These are phyloP conservation scores for Pisolithus sp. DNA, from an alignment of 768 basidiomycete species.

Conservation along the genomic window DNA sequence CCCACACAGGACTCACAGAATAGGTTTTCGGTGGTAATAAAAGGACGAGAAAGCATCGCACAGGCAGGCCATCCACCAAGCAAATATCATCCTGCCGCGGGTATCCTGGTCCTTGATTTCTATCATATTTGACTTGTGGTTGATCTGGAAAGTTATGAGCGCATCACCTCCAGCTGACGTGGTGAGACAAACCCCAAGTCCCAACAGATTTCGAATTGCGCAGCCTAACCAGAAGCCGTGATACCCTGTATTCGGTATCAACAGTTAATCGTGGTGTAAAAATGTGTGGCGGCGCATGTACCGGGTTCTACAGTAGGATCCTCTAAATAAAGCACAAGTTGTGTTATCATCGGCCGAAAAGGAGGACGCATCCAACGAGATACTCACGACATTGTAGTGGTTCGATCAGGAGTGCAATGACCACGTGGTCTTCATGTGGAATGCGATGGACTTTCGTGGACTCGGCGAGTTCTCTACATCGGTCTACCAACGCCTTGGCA, in stretches of 20 bases:
- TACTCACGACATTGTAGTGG: constrained; percentile 82
- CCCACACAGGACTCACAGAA: constrained; percentile 41
- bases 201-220: constrained; percentile 72
- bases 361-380: neutral
- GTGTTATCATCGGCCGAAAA: constrained; percentile 3
- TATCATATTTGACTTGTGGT: constrained; percentile 73
- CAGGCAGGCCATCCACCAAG: constrained; percentile 91
- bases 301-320: constrained; percentile 67
- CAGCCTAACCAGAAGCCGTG: constrained; percentile 81
- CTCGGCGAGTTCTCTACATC: constrained; percentile 83
- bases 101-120: constrained; percentile 69
- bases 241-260: constrained; percentile 46
- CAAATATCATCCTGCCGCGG: constrained; percentile 81
- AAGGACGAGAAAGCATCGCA: constrained; percentile 78
- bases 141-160: constrained; percentile 46
- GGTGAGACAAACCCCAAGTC: constrained; percentile 50
- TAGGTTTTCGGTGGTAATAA: constrained; percentile 81
- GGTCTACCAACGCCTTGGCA: constrained; percentile 69
- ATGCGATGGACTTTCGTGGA: constrained; percentile 80
- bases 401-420: constrained; percentile 77
- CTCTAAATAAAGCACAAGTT: constrained; percentile 38
- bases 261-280: constrained; percentile 13
- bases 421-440: constrained; percentile 72
- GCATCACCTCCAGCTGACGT: neutral
- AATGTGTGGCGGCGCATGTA: constrained; percentile 25